A percentile compares a stretch with the other conserved stretches of the same genome.
Conservation (phyloP, 495 filamentous ascomycete genomes). For the Acidomyces sp. region DNA sequence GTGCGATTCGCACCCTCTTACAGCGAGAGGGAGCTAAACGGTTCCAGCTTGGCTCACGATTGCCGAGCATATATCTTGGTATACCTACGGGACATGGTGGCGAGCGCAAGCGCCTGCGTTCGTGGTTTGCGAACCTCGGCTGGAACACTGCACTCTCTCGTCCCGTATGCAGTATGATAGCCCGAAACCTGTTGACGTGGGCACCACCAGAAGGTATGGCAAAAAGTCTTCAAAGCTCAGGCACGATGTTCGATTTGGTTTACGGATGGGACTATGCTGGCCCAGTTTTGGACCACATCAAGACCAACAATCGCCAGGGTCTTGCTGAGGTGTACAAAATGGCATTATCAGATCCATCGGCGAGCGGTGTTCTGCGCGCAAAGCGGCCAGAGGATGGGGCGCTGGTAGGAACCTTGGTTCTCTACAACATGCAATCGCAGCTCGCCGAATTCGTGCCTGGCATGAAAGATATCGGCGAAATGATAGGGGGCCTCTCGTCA, state of each 20-base stretch:
- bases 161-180: conserved; percentile 50
- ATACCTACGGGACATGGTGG: conserved; percentile 48
- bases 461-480: conserved; percentile 40
- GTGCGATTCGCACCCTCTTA: conserved; percentile 60
- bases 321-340: conserved; percentile 72
- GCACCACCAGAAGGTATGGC: conserved; percentile 58
- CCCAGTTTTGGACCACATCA: conserved; percentile 60
- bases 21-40: conserved; percentile 55
- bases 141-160: conserved; percentile 54
- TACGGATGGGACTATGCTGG: conserved; percentile 68
- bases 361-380: conserved; percentile 72
- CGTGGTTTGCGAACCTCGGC: conserved; percentile 56
- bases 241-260: conserved; percentile 62
- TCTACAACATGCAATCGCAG: conserved; percentile 55
- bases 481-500: conserved; percentile 62
- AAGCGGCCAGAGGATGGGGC: conserved; percentile 53
- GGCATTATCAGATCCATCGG: conserved; percentile 56
- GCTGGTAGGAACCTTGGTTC: conserved; percentile 68
- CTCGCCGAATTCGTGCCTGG: conserved; percentile 59
- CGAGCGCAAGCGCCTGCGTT: conserved; percentile 36
- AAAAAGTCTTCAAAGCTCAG: conserved; percentile 53
- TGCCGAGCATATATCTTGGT: conserved; percentile 68
- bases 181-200: conserved; percentile 59
- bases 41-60: conserved; percentile 64
- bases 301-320: conserved; percentile 61